Conservation (phyloP, 257 asterid species). For the Solanum appendiculatum region DNA sequence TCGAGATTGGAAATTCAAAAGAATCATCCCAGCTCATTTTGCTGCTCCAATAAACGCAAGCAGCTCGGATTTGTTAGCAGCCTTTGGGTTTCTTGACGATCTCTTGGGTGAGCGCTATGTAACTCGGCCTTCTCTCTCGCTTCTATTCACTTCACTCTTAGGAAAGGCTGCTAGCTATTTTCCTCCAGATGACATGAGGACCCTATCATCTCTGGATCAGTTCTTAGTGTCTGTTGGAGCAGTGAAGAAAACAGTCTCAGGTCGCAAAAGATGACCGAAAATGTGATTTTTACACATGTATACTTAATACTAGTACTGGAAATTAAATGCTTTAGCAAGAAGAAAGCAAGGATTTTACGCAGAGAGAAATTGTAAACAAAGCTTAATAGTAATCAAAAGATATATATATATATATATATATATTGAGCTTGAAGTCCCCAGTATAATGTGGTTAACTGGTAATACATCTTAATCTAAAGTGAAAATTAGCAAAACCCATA, state of each 20-base stretch:
- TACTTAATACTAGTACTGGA: not conserved
- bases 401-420: not conserved
- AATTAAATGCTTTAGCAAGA: not conserved
- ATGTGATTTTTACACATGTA: not conserved
- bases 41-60: constrained; percentile 77
- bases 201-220: constrained; percentile 85
- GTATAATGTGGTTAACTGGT: not conserved
- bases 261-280: constrained; percentile 45
- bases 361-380: not conserved
- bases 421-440: not conserved
- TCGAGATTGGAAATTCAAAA: constrained; percentile 83
- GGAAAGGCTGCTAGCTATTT: constrained; percentile 91
- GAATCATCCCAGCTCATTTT: constrained; percentile 95
- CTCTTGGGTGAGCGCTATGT: constrained; percentile 65
- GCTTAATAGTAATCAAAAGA: not conserved
- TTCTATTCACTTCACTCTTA: constrained; percentile 60
- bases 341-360: not conserved
- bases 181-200: constrained; percentile 96
- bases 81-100: constrained; percentile 87
- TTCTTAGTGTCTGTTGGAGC: constrained; percentile 87
- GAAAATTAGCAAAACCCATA: not conserved
- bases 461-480: not conserved
- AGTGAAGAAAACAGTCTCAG: constrained; percentile 90
- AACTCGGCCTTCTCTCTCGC: constrained; percentile 64
- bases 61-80: constrained; percentile 77